Percentiles rank a stretch among this genome's conserved stretches.
Evolutionary conservation across 768 basidiomycete genomes (phyloP).

Genomic region (Lyophyllum atratum): DNA sequence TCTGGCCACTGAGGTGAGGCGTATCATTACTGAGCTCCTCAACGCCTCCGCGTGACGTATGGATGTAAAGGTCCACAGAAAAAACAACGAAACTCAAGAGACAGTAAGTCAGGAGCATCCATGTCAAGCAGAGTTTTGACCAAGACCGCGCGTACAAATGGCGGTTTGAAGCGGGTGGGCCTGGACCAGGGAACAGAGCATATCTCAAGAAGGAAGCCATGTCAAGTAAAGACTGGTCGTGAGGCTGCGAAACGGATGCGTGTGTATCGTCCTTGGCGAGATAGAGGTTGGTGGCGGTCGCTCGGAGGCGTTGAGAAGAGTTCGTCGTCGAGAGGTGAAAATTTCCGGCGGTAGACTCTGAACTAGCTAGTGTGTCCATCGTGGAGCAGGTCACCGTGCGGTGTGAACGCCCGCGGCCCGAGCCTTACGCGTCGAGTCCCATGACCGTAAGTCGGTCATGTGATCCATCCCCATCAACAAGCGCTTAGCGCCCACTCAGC

Average conservation of each 20-base stretch:
- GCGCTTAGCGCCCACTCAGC: too few species aligned
- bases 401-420: too few species aligned
- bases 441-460: neutral
- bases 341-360: slow-evolving; percentile 30
- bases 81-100: slow-evolving; percentile 41
- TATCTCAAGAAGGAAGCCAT: slow-evolving; percentile 11
- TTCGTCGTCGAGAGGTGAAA: slow-evolving; percentile 46
- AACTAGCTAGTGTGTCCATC: slow-evolving; percentile 24
- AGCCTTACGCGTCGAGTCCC: neutral
- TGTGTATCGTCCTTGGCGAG: slow-evolving; percentile 7
- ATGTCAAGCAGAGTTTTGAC: slow-evolving; percentile 32
- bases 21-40: neutral
- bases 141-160: slow-evolving; percentile 27
- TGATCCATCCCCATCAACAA: neutral
- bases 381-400: neutral
- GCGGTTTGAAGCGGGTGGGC: slow-evolving; percentile 12
- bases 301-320: slow-evolving; percentile 42
- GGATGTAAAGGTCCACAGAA: slow-evolving; percentile 31
- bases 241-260: slow-evolving; percentile 1
- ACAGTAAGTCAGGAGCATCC: slow-evolving; percentile 39
- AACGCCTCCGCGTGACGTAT: slow-evolving; percentile 2
- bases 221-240: slow-evolving; percentile 11
- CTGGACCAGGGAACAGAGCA: slow-evolving; percentile 13
- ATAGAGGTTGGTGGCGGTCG: slow-evolving; percentile 17
- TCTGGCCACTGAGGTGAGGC: slow-evolving; percentile 3